Evolutionary conservation across 2,329 filamentous ascomycete species (phyloP).

Genomic region (Phoma herbarum): DNA sequence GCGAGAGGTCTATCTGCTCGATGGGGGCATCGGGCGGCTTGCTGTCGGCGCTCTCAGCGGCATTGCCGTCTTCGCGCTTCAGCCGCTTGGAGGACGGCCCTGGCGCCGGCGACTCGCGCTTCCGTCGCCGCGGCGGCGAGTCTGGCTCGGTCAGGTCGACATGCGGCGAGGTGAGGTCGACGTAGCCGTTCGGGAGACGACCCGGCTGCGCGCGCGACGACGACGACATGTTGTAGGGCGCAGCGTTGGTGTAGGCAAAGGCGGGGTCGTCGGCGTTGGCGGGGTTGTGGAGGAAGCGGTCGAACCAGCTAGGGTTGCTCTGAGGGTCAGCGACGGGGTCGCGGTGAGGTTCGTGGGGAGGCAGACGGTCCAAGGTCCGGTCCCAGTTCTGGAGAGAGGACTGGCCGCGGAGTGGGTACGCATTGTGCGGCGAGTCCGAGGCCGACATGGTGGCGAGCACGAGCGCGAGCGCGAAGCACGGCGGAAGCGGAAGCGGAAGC

Average conservation of each 20-base stretch:
- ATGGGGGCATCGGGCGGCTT: constrained; percentile 38
- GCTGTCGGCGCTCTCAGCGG: background rate
- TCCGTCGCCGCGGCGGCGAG: constrained; percentile 33
- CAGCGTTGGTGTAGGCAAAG: constrained; percentile 13
- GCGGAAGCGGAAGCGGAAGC: background rate
- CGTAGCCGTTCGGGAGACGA: constrained; percentile 48
- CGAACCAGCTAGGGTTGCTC: constrained; percentile 3
- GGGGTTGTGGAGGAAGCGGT: constrained; percentile 22
- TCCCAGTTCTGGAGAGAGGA: constrained; percentile 1
- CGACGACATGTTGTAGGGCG: constrained; percentile 32
- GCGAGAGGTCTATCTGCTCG: constrained; percentile 61
- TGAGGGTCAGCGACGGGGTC: background rate
- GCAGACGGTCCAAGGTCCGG: background rate
- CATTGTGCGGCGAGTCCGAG: constrained; percentile 2
- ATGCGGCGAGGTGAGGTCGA: constrained; percentile 44
- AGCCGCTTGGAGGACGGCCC: constrained; percentile 47
- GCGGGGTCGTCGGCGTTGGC: constrained; percentile 8
- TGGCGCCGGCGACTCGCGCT: constrained; percentile 33
- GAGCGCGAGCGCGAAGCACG: no score
- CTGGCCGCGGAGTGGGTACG: constrained; percentile 3
- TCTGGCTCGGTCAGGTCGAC: constrained; percentile 26
- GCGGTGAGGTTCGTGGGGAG: background rate
- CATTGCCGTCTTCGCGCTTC: constrained; percentile 33
- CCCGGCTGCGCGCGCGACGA: constrained; percentile 27
- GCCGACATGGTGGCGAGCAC: constrained; percentile 22